These are phyloP conservation scores for Luffa aegyptiaca DNA, from an alignment of 306 rosid species.

Conservation along the genomic window DNA sequence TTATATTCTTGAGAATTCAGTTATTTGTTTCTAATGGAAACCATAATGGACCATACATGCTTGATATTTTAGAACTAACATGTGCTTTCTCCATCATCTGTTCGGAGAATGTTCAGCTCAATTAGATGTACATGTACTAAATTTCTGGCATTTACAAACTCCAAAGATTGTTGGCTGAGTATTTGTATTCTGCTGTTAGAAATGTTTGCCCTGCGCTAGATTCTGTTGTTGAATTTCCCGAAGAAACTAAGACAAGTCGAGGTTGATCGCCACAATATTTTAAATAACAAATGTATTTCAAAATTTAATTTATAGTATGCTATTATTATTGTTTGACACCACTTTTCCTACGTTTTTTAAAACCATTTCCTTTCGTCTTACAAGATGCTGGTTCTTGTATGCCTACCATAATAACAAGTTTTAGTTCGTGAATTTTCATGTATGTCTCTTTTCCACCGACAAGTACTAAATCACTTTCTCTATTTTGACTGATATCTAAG, in stretches of 20 bases:
- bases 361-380: not conserved
- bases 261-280: not conserved
- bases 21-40: not conserved
- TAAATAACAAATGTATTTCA: not conserved
- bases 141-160: not conserved
- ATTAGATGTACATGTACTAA: not conserved
- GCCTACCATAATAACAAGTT: too few relatives aligned
- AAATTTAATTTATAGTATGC: not conserved
- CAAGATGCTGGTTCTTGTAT: not conserved
- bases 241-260: not conserved
- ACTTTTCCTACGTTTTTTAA: not conserved
- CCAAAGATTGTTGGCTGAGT: not conserved
- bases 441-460: not conserved
- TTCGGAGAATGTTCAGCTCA: not conserved
- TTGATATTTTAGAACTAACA: not conserved
- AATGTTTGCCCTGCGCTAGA: not conserved
- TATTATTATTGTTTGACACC: not conserved
- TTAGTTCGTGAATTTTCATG: too few relatives aligned
- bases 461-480: not conserved
- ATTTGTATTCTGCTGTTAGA: not conserved
- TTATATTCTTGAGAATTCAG: not conserved
- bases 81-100: not conserved
- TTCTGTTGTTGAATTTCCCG: not conserved
- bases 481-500: not conserved
- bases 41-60: not conserved